phyloP scores from a whole-genome alignment of 2,329 filamentous ascomycete species.

The Diaporthe citri region DNA sequence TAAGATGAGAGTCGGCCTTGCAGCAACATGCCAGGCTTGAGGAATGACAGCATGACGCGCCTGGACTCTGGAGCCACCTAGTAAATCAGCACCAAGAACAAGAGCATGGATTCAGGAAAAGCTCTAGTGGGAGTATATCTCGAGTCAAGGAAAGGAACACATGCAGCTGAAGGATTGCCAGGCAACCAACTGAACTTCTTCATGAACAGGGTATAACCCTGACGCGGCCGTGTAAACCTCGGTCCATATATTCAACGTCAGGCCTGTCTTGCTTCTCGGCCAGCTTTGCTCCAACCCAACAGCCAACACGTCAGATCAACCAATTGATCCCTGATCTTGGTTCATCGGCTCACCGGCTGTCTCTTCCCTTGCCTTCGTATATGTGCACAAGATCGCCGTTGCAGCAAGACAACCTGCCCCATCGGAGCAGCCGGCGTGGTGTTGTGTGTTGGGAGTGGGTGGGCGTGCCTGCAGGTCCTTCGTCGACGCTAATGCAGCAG shows the following conservation, averaged over 20 bases:
- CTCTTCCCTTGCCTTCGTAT: background rate
- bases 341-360: slow-evolving; percentile 2
- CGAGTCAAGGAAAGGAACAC: background rate
- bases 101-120: background rate
- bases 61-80: background rate
- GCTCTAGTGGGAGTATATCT: background rate
- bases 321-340: background rate
- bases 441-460: background rate
- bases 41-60: background rate
- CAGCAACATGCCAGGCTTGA: background rate
- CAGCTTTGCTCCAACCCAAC: background rate
- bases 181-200: background rate
- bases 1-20: background rate
- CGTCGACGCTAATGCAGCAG: slow-evolving; percentile 14
- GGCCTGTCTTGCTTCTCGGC: too few species aligned
- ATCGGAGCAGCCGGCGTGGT: background rate
- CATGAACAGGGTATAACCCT: background rate
- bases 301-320: too few species aligned
- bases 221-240: background rate
- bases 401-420: slow-evolving; percentile 14
- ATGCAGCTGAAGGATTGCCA: background rate
- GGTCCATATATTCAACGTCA: background rate
- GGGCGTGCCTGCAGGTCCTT: slow-evolving; percentile 16
- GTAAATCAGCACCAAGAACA: background rate
- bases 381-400: slow-evolving; percentile 13